A percentile compares a stretch with the other conserved stretches of the same genome.
These are phyloP conservation scores for Ceratobasidium sp. DNA, from an alignment of 1,284 basidiomycete species.

Conservation along the genomic window DNA sequence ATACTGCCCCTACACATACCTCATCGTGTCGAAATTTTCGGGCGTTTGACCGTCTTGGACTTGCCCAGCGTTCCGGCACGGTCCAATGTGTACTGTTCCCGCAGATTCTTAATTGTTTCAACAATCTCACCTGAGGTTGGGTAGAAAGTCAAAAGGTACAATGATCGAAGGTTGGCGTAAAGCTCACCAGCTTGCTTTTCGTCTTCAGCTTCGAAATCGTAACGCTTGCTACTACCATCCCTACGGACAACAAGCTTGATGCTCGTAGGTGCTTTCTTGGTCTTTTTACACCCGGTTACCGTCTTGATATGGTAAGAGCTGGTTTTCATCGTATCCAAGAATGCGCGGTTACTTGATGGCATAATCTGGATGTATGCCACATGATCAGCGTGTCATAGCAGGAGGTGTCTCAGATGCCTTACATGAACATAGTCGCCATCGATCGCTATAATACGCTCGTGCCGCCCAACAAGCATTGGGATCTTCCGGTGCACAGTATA, in stretches of 20 bases:
- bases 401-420: constrained; percentile 47
- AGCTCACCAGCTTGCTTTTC: constrained; percentile 75
- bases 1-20: neutral
- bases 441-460: constrained; percentile 90
- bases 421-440: constrained; percentile 96
- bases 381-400: constrained; percentile 47
- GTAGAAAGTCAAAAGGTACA: constrained; percentile 13
- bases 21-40: constrained; percentile 21
- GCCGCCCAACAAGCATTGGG: constrained; percentile 88
- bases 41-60: constrained; percentile 39
- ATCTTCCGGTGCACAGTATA: constrained; percentile 94
- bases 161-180: neutral
- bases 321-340: constrained; percentile 88
- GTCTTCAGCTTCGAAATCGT: constrained; percentile 96
- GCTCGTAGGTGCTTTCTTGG: constrained; percentile 75
- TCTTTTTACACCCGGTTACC: constrained; percentile 83
- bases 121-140: constrained; percentile 68
- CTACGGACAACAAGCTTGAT: constrained; percentile 85
- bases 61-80: constrained; percentile 38
- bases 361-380: constrained; percentile 68
- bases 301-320: constrained; percentile 91
- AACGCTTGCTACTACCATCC: constrained; percentile 83
- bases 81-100: constrained; percentile 50
- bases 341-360: constrained; percentile 80
- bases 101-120: constrained; percentile 66